Percentiles rank a stretch among this genome's conserved stretches.
Evolutionary conservation across 768 basidiomycete genomes (phyloP).

Genomic region (Pleurotus ostreatus): DNA sequence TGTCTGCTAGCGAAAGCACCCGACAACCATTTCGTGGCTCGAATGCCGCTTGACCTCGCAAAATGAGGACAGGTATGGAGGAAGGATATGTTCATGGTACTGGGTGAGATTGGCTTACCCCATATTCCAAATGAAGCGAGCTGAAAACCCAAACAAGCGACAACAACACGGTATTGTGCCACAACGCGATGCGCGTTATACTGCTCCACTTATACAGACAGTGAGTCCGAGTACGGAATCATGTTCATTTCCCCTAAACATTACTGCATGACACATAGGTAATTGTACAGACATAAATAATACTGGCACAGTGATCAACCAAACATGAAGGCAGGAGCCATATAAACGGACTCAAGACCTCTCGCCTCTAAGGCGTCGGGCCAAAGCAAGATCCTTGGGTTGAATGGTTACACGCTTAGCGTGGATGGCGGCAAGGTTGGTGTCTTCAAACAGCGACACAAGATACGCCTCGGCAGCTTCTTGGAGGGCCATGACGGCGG

Average conservation of each 20-base stretch:
- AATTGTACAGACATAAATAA: not conserved
- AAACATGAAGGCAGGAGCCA: not conserved
- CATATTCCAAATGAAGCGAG: not conserved
- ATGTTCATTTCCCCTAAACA: no score
- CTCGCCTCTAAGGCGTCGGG: constrained; percentile 46
- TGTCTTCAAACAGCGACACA: constrained; percentile 69
- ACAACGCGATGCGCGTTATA: not conserved
- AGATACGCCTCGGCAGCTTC: constrained; percentile 69
- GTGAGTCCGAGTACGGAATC: no score
- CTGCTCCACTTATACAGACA: no score
- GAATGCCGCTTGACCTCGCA: not conserved
- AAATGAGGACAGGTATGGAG: not conserved
- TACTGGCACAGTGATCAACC: not conserved
- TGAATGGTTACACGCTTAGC: constrained; percentile 58
- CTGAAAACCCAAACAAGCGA: not conserved
- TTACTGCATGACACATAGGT: not conserved
- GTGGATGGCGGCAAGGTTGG: constrained; percentile 60
- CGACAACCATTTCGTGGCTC: not conserved
- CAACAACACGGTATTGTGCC: constrained; percentile 2
- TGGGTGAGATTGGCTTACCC: not conserved
- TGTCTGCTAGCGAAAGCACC: constrained; percentile 14
- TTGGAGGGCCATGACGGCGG: constrained; percentile 64
- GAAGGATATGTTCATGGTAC: constrained; percentile 16
- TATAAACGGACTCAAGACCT: constrained; percentile 12
- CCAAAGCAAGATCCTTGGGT: constrained; percentile 62